Evolutionary conservation across 2,329 filamentous ascomycete genomes (phyloP), one percentile per base, ranked within the genome.

Genomic region (Xylaria sp.): DNA sequence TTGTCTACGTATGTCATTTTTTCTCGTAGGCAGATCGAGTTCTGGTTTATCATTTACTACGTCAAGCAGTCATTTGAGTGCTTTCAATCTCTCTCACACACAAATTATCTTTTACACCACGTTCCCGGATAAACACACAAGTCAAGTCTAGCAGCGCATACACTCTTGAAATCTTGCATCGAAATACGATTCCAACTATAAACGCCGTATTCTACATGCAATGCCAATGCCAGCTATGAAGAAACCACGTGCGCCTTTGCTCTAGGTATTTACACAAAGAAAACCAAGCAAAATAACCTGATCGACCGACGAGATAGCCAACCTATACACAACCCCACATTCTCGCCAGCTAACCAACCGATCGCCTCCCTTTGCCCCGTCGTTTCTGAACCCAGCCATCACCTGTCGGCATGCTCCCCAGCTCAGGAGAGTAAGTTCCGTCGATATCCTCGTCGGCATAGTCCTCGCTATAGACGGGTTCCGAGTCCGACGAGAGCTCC

Each of bases 391-490:
- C 74, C 71, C 71, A 73, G 1, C 71, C 69, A 15, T 57, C 40
- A 0, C 71, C 71, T 36, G 13, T 69, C 4, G 67, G 69, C 11
- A 71, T 13, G 4, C 67, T 57, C 20, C 60, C 38, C 17, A 40
- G 31, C 9, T 66, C 63, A 7, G 77, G 77, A 36, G 75, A 69
- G 44, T 81, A 81, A 0, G 76, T 80, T 26, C 71, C 76, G 62
- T 83, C 81, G 40, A 81, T 73, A n/a, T 77, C 77, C 11, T 83
- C 81, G 40, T 82, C 80, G 1, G 80, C 79, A 56, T 82, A 80
- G 59, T 80, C 54, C 61, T 83, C 80, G 3, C 69, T 71, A 20
- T 77, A 74, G 5, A 73, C 74, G 4, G 79, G 75, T 65, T 81
- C 80, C 0, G 78, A 74, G 59, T 77, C 76, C 1, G 77, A 78